phyloP scores from a whole-genome alignment of 2,329 filamentous ascomycete genomes.

The Pseudopithomyces maydicus region DNA sequence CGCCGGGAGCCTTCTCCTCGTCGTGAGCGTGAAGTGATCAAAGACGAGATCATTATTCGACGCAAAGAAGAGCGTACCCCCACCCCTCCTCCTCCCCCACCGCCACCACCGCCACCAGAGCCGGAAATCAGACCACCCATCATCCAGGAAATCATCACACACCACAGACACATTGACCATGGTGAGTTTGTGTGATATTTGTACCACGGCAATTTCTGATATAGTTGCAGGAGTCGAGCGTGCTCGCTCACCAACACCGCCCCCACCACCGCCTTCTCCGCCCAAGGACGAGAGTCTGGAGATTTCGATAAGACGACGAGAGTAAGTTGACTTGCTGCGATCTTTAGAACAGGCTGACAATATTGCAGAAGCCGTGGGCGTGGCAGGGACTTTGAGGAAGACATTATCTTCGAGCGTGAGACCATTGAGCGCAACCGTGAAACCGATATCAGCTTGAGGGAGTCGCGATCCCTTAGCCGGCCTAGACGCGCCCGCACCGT shows the following conservation, averaged over 20 bases:
- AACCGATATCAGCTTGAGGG: constrained; percentile 33
- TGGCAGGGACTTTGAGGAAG: constrained; percentile 63
- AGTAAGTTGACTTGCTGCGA: constrained; percentile 44
- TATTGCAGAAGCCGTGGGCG: constrained; percentile 47
- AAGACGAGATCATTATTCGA: constrained; percentile 51
- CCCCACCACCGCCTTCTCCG: constrained; percentile 55
- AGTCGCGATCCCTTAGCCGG: constrained; percentile 46
- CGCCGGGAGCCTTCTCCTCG: constrained; percentile 44
- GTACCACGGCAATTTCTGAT: constrained; percentile 6
- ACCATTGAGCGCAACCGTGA: constrained; percentile 30
- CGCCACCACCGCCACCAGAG: constrained; percentile 58
- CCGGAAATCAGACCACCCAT: constrained; percentile 78
- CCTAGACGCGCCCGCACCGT: constrained; percentile 51
- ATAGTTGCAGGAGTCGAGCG: constrained; percentile 49
- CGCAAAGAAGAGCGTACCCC: constrained; percentile 53
- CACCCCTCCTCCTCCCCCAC: constrained; percentile 56
- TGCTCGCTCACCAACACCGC: constrained; percentile 53
- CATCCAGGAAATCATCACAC: constrained; percentile 86
- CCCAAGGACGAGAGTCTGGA: constrained; percentile 59
- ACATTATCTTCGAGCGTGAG: constrained; percentile 67
- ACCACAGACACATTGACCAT: constrained; percentile 86
- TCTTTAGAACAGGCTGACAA: constrained; percentile 14
- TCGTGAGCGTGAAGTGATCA: constrained; percentile 42
- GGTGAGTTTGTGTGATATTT: constrained; percentile 58
- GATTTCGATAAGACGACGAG: constrained; percentile 59